phyloP scores from a whole-genome alignment of 2,329 filamentous ascomycete genomes.

The Torrubiellomyces zombiae region DNA sequence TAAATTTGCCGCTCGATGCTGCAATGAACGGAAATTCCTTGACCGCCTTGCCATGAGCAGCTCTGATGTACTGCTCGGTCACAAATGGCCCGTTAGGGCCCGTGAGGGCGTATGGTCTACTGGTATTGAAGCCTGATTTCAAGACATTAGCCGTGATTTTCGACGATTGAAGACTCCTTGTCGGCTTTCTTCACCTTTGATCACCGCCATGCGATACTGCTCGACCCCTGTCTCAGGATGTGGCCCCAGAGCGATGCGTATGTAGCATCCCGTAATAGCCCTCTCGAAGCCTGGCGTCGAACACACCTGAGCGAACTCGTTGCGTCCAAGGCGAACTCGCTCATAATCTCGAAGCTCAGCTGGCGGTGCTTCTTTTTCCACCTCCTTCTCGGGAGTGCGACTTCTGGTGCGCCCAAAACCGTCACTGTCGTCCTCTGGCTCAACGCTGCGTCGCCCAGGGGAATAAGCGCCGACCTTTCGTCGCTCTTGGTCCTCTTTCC shows the following conservation, averaged over 20 bases:
- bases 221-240: slow-evolving; percentile 56
- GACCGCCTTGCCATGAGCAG: slow-evolving; percentile 68
- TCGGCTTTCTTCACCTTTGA: slow-evolving; percentile 80
- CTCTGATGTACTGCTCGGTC: slow-evolving; percentile 70
- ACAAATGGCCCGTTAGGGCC: slow-evolving; percentile 62
- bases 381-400: slow-evolving; percentile 43
- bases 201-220: slow-evolving; percentile 73
- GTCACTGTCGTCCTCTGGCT: slow-evolving; percentile 57
- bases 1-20: slow-evolving; percentile 72
- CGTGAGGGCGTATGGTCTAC: slow-evolving; percentile 71
- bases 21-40: slow-evolving; percentile 81
- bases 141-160: too few species aligned
- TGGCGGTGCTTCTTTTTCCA: slow-evolving; percentile 51
- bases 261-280: slow-evolving; percentile 68
- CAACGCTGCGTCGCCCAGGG: slow-evolving; percentile 15
- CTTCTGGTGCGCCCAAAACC: slow-evolving; percentile 52
- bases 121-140: slow-evolving; percentile 52
- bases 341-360: slow-evolving; percentile 70
- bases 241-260: slow-evolving; percentile 66
- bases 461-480: slow-evolving; percentile 41
- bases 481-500: slow-evolving; percentile 37
- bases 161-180: too few species aligned
- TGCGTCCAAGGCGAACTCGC: slow-evolving; percentile 65
- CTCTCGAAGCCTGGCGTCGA: slow-evolving; percentile 84
- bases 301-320: slow-evolving; percentile 77